Base-by-base conservation (phyloP, 148 eudicot species). In the Vaccinium corymbosum region DNA sequence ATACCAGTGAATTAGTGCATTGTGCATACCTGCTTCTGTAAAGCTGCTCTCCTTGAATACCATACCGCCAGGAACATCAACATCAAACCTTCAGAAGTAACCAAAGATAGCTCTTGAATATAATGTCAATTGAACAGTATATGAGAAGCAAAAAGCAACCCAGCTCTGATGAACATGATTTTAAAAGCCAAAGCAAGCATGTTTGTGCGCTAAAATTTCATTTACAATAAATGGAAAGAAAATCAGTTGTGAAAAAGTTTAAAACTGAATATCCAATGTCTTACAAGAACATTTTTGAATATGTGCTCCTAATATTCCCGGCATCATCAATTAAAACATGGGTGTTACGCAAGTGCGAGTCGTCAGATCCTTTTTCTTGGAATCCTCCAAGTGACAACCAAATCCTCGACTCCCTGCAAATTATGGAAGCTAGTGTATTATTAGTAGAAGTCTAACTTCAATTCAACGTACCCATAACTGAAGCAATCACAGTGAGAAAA, bases 311-410 rank as follows among this genome's bases (percentile, higher is more conserved):
- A 81, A 95, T 93, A 66, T 88, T 91, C 35, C 98, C 96, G 72
- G 87, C 55, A 86, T 94, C 95, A 89, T 95, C 98, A 82, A 95
- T 92, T 80, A 95, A 81, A 49, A 95, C 96, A 75, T 95, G 98
- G 38, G 98, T 91, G 86, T 95, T 95, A 84, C 94, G 85, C 89
- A 95, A 88, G 88, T 93, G 98, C 71, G 90, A 84, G 88, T 93
- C 94, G 79, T 95, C 98, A 16, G 93, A 93, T 55, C 93, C 98
- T 83, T 90, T 93, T 81, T 94, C 98, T 80, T 94, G 98, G 87
- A 94, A 95, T 49, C 98, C 98, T 83, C 98, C 98, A 78, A 95
- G 95, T 50, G 98, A 95, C 84, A 95, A 52, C 98, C 98, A 95
- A 79, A 95, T 95, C 64, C 84, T 89, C 20, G 98, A 93, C n/a